phyloP scores from a whole-genome alignment of 305 asterid species.

The Fraxinus floribunda region DNA sequence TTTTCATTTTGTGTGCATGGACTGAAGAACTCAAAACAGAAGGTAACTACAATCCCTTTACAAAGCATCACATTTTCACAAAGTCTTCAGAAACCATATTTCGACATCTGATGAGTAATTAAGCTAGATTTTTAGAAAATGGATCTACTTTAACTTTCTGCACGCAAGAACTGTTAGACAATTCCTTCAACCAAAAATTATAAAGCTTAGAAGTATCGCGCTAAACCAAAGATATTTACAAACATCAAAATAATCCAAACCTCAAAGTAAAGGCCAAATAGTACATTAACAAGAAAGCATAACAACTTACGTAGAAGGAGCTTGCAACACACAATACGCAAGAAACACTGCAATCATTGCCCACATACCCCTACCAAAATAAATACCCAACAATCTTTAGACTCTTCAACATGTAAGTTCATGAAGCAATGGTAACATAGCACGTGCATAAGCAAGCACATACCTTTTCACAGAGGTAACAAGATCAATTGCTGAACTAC shows the following conservation, averaged over 20 bases:
- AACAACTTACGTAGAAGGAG: constrained; percentile 92
- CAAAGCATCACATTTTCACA: not conserved
- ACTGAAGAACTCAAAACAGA: not conserved
- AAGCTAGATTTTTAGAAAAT: constrained; percentile 1
- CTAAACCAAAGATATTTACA: not conserved
- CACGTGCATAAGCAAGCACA: constrained; percentile 1
- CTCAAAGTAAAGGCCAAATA: not conserved
- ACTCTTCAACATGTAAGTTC: not conserved
- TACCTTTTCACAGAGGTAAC: constrained; percentile 81
- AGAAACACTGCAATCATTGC: constrained; percentile 94
- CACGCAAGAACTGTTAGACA: not conserved
- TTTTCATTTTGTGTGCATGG: not conserved
- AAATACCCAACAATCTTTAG: not conserved
- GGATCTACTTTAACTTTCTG: not conserved
- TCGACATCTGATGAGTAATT: not conserved
- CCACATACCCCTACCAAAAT: constrained; percentile 76
- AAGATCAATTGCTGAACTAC: constrained; percentile 53
- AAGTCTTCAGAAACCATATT: not conserved
- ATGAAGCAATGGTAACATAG: not conserved
- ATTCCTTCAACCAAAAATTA: not conserved
- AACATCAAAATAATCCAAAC: not conserved
- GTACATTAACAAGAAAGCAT: not conserved
- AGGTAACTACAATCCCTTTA: not conserved
- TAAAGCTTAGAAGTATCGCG: not conserved
- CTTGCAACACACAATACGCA: constrained; percentile 90